Evolutionary conservation across 2,329 filamentous ascomycete genomes (phyloP), one percentile per base, ranked within the genome.

Genomic region (Daldinia sp.): DNA sequence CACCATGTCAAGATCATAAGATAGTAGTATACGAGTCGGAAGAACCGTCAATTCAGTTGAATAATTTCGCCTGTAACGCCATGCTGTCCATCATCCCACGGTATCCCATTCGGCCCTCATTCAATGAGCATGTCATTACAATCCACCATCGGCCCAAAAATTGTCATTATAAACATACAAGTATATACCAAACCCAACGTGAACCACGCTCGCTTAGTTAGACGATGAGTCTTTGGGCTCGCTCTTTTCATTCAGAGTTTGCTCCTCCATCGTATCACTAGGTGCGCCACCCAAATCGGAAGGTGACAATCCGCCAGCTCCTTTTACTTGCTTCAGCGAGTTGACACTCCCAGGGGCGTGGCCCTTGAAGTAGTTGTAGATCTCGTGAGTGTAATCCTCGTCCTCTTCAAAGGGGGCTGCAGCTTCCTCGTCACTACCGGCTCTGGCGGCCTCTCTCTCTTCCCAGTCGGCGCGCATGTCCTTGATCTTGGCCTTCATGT

Each of bases 401-500:
- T 83, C 81, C 32, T 83, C 81, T 34, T 83, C 78, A 32, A 79
- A 74, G 17, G 68, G 52, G 3, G 62, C 53, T 1, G 56, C 67
- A 60, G 79, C 75, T 48, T 78, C 74, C 3, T 77, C 75, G 69
- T 88, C 83, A 72, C 82, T 83, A 68, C 79, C 79, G 19, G 79
- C 77, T 62, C 80, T 79, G 66, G 72, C 71, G 45, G 77, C 78
- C 73, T 85, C 82, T 66, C 80, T 78, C 47, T 79, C 76, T 72
- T 86, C 82, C 87, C 87, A 90, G 70, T 89, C 87, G 34, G 78
- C 74, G 51, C 85, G 82, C 85, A 97, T 91, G 76, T 97, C 94
- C 71, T 89, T 85, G 66, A 97, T 90, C 83, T 93, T 94, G 76
- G 89, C 84, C 80, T 91, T 86, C 80, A 90, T 92, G 82, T 98